These are phyloP conservation scores for Solanum chiquidenum DNA, from an alignment of 257 asterid species.

Conservation along the genomic window DNA sequence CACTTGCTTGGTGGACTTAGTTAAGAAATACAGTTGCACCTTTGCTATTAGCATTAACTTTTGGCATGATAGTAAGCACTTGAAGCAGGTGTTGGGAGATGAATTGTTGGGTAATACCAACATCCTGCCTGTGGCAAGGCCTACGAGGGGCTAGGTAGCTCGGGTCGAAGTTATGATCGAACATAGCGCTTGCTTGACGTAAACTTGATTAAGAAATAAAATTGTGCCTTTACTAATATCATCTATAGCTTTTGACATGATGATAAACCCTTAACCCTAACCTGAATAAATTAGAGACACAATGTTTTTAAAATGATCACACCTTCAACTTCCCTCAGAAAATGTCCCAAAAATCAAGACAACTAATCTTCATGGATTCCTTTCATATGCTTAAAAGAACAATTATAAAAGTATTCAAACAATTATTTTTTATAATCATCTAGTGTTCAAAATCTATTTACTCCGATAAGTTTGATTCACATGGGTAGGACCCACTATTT, in stretches of 20 bases:
- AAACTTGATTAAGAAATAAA: too few relatives aligned
- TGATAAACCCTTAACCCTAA: too few relatives aligned
- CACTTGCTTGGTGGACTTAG: neutral
- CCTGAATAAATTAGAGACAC: neutral
- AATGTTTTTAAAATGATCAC: neutral
- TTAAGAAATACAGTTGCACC: neutral
- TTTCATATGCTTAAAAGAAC: neutral
- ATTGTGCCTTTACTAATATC: too few relatives aligned
- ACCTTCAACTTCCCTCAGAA: neutral
- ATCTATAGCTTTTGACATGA: too few relatives aligned
- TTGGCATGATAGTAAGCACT: neutral
- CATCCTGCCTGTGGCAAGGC: neutral
- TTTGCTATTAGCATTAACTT: neutral
- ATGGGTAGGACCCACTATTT: neutral
- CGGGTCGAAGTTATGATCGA: neutral
- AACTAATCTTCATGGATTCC: neutral
- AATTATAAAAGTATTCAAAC: neutral
- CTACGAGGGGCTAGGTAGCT: neutral
- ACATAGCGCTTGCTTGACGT: neutral
- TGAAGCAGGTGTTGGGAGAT: neutral
- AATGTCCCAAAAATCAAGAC: neutral
- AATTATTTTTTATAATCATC: neutral
- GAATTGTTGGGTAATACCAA: neutral
- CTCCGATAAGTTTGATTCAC: neutral
- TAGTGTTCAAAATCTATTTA: neutral